Percentiles rank a stretch among this genome's conserved stretches.
phyloP scores from a whole-genome alignment of 164 flowering plant genomes.

The Nymphaea colorata region DNA sequence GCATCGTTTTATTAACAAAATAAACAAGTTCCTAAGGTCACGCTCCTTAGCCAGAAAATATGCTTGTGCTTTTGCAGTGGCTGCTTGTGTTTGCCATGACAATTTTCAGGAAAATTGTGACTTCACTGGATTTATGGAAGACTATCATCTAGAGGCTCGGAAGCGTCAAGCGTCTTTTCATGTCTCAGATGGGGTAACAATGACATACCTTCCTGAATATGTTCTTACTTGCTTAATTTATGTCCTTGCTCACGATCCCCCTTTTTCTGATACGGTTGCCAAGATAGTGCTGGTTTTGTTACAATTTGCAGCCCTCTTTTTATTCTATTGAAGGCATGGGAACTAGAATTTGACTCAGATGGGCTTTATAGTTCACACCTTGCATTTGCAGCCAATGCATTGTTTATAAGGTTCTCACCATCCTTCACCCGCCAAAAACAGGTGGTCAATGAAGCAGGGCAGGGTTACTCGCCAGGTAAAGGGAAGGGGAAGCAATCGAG shows the following conservation, averaged over 20 bases:
- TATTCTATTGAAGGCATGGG: constrained; percentile 26
- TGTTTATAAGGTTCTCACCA: too few relatives aligned
- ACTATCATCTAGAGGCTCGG: constrained; percentile 36
- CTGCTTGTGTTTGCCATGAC: constrained; percentile 35
- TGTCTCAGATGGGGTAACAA: constrained; percentile 19
- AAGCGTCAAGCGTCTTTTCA: constrained; percentile 22
- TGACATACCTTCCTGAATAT: constrained; percentile 53
- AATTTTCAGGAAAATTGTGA: constrained; percentile 33
- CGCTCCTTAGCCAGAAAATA: constrained; percentile 55
- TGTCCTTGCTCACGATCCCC: constrained; percentile 68
- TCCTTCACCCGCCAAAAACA: too few relatives aligned
- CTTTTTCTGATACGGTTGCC: constrained; percentile 42
- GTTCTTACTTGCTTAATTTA: constrained; percentile 64
- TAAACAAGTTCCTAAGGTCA: constrained; percentile 46
- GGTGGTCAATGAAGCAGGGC: too few relatives aligned
- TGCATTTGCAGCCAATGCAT: too few relatives aligned
- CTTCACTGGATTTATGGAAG: constrained; percentile 55
- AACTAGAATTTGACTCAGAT: too few relatives aligned
- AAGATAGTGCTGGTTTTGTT: constrained; percentile 43
- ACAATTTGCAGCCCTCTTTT: constrained; percentile 73
- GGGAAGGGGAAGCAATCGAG: too few relatives aligned
- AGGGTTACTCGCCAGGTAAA: too few relatives aligned
- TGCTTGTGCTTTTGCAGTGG: constrained; percentile 81
- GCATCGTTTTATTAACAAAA: constrained; percentile 43
- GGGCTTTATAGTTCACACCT: too few relatives aligned